Percentiles rank a stretch among this genome's conserved stretches.
These are phyloP conservation scores for Tardiomyces digboiensis DNA, from an alignment of 1,139 yeast genomes.

Conservation along the genomic window DNA sequence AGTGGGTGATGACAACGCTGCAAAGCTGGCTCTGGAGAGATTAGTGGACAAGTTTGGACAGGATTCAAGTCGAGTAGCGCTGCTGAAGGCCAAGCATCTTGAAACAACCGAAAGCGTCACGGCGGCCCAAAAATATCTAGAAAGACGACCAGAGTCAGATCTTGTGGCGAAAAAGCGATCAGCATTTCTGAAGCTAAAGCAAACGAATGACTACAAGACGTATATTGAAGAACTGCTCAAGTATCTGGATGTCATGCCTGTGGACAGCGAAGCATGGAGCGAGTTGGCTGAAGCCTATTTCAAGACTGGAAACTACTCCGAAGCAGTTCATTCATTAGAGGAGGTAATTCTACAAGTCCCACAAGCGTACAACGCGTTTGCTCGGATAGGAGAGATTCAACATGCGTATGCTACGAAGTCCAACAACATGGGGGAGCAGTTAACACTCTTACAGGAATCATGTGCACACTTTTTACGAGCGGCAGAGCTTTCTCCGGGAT, in stretches of 20 bases:
- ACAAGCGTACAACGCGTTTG: conserved; percentile 61
- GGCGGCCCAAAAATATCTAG: conserved; percentile 31
- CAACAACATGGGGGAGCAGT: conserved; percentile 10
- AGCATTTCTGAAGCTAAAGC: conserved; percentile 24
- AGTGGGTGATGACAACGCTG: conserved; percentile 61
- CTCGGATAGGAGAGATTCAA: conserved; percentile 46
- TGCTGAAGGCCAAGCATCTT: conserved; percentile 44
- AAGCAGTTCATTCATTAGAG: conserved; percentile 56
- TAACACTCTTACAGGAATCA: conserved; percentile 6
- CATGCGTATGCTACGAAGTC: conserved; percentile 16
- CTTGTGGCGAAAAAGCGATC: conserved; percentile 29
- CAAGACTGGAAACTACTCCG: conserved; percentile 51
- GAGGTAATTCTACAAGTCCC: conserved; percentile 65
- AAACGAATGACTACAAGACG: conserved; percentile 20
- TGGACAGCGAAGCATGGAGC: conserved; percentile 70
- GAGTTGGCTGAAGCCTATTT: conserved; percentile 61
- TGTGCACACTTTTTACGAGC: conserved; percentile 47
- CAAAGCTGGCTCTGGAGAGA: conserved; percentile 53
- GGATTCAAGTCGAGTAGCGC: conserved; percentile 38
- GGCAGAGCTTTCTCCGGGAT: conserved; percentile 65
- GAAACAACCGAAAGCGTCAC: conserved; percentile 45
- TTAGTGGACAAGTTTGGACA: conserved; percentile 55
- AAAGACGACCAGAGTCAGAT: conserved; percentile 25
- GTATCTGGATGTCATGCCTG: conserved; percentile 50
- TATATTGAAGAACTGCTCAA: conserved; percentile 42